Base-by-base conservation (phyloP, 306 rosid species). In the Albizia julibrissin region DNA sequence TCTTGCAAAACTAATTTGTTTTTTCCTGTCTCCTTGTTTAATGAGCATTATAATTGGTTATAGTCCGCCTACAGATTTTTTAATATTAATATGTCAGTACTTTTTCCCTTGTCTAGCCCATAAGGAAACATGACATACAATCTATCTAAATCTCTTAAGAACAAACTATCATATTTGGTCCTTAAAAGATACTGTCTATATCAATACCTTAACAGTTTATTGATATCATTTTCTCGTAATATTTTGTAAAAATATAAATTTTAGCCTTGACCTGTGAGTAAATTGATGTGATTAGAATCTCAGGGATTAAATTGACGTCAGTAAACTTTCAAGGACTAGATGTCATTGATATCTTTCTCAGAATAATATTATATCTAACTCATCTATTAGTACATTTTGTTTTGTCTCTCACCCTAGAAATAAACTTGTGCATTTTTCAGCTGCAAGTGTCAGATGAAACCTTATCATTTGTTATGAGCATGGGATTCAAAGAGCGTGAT, bases 391-490 rank as follows among this genome's bases (percentile, higher is more conserved):
- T 49, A 24, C 49, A 6, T 27, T 29, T 14, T 34, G 19, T 59
- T 59, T 39, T 19, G 19, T 18, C 40, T 34, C 69, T 27, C 39
- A 27, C n/a, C 37, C 37, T 29, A 15, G n/a, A 5, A 70, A 62
- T 66, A 74, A 43, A 68, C 65, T 64, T 37, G 33, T 47, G 67
- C 69, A 84, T 71, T 77, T 91, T 84, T 76, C 89, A 95, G 97
- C 91, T 95, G 76, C 97, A 91, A 81, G 96, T 95, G 66, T 88
- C 90, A 18, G 98, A 93, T 86, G 98, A 91, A 84, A 90, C 95
- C 77, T 91, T 95, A 34, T 90, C 98, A 61, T 88, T 90, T 84
- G 91, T 95, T 69, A 91, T 89, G 94, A 90, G 91, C 85, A 93
- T 92, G 99, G 99, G 98, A 62, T 93, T 86, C 75, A 84, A 39